Evolutionary conservation across 768 basidiomycete species (phyloP).

Genomic region (Russula ochroleuca): DNA sequence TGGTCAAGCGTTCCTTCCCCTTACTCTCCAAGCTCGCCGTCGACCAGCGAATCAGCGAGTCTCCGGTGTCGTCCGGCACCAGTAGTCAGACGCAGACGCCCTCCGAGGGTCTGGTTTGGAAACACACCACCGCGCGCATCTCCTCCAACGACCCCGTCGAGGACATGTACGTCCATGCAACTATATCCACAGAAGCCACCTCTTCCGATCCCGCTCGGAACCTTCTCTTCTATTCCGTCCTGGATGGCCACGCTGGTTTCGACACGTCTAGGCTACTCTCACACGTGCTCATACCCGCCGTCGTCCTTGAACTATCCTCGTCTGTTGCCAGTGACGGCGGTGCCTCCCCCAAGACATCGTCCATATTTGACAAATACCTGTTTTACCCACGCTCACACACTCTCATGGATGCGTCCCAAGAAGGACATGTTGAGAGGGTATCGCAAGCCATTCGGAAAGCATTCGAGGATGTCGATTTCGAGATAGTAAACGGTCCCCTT

Average conservation of each 20-base stretch:
- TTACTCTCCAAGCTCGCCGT: slow-evolving; percentile 53
- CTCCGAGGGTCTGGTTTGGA: slow-evolving; percentile 61
- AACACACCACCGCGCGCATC: slow-evolving; percentile 71
- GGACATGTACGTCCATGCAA: slow-evolving; percentile 71
- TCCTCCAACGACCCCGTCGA: slow-evolving; percentile 90
- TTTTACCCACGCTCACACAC: slow-evolving; percentile 32
- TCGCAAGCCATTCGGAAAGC: slow-evolving; percentile 68
- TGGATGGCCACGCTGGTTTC: slow-evolving; percentile 87
- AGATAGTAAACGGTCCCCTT: slow-evolving; percentile 75
- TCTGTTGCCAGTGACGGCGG: slow-evolving; percentile 41
- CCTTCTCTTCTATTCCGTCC: slow-evolving; percentile 79
- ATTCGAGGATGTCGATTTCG: slow-evolving; percentile 76
- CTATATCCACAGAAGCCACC: slow-evolving; percentile 60
- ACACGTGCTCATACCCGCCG: slow-evolving; percentile 77
- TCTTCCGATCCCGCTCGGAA: slow-evolving; percentile 61
- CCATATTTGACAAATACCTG: slow-evolving; percentile 38
- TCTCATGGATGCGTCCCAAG: slow-evolving; percentile 34
- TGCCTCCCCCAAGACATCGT: slow-evolving; percentile 29
- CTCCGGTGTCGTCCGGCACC: slow-evolving; percentile 37
- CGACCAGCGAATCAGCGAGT: slow-evolving; percentile 54
- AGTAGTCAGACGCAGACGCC: slow-evolving; percentile 40
- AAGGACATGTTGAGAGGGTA: slow-evolving; percentile 50
- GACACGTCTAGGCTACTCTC: slow-evolving; percentile 83
- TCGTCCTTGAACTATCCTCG: slow-evolving; percentile 69
- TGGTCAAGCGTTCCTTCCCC: slow-evolving; percentile 49